Percentiles rank a stretch among this genome's conserved stretches.
These are phyloP conservation scores for Rhynchospora breviuscula DNA, from an alignment of 176 grass and related monocot genomes.

Conservation along the genomic window DNA sequence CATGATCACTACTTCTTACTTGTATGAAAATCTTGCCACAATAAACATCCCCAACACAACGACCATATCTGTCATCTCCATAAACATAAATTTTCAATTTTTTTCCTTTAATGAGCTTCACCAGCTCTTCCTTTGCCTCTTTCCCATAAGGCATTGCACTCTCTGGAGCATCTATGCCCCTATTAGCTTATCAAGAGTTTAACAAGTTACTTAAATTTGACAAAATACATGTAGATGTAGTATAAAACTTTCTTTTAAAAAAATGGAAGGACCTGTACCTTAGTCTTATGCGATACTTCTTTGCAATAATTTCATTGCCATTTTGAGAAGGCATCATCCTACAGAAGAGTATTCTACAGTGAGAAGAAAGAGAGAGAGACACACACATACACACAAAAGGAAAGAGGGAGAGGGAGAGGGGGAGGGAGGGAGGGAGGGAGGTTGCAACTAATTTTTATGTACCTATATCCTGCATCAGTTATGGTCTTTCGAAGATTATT, in stretches of 20 bases:
- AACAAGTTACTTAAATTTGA: neutral
- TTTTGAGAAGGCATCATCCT: slow-evolving; percentile 38
- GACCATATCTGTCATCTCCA: slow-evolving; percentile 51
- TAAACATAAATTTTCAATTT: slow-evolving; percentile 41
- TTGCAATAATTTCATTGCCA: slow-evolving; percentile 33
- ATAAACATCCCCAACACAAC: slow-evolving; percentile 62
- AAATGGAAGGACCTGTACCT: slow-evolving; percentile 33
- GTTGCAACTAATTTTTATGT: neutral
- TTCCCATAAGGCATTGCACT: slow-evolving; percentile 75
- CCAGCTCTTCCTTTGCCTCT: slow-evolving; percentile 64
- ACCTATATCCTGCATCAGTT: slow-evolving; percentile 66
- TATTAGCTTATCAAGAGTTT: slow-evolving; percentile 32
- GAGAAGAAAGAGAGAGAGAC: neutral
- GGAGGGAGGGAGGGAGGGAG: neutral
- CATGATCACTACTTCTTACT: slow-evolving; percentile 33
- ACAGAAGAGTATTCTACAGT: slow-evolving; percentile 13
- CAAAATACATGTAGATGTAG: neutral
- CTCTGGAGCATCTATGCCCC: slow-evolving; percentile 89
- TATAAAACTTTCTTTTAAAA: neutral
- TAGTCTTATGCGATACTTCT: slow-evolving; percentile 74
- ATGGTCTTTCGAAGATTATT: slow-evolving; percentile 61
- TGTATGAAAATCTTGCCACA: slow-evolving; percentile 57
- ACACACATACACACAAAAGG: neutral
- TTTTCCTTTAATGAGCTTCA: slow-evolving; percentile 59
- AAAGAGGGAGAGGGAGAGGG: neutral